These are phyloP conservation scores for Cryptococcus sp. DNA, from an alignment of 1,284 basidiomycete genomes.

Conservation along the genomic window DNA sequence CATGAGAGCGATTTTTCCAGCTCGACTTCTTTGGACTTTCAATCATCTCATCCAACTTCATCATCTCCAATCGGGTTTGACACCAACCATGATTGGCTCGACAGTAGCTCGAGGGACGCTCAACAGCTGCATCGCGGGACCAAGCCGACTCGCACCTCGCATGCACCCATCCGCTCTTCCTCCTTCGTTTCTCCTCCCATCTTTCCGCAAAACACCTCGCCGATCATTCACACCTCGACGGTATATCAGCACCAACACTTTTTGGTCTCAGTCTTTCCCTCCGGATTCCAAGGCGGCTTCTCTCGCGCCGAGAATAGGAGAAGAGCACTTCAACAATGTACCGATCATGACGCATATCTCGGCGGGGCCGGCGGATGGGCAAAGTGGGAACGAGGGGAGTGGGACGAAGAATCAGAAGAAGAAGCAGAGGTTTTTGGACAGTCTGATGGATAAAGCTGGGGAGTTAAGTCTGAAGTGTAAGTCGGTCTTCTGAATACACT, in stretches of 20 bases:
- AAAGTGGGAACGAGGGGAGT: constrained; percentile 1
- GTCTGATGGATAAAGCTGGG: constrained; percentile 46
- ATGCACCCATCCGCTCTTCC: too few species aligned
- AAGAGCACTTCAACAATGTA: neutral
- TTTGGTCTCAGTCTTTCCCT: constrained; percentile 19
- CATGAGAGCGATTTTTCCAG: too few species aligned
- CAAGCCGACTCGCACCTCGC: too few species aligned
- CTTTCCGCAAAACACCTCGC: neutral
- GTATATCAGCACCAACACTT: constrained; percentile 8
- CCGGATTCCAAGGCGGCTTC: neutral
- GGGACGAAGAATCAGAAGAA: constrained; percentile 1
- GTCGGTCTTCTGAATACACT: constrained; percentile 8
- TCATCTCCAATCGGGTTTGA: too few species aligned
- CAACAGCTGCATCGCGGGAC: too few species aligned
- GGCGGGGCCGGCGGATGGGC: constrained; percentile 10
- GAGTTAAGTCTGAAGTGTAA: constrained; percentile 43
- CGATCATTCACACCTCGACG: constrained; percentile 11
- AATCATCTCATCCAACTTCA: too few species aligned
- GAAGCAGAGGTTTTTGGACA: constrained; percentile 30
- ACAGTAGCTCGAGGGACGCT: too few species aligned
- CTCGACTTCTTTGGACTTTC: too few species aligned
- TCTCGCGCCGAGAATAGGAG: neutral
- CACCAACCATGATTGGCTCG: too few species aligned
- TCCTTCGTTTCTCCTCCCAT: too few species aligned
- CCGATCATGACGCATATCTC: neutral